Base-by-base conservation (phyloP, 2,329 filamentous ascomycete genomes). In the Cladosporium cucumerinum region DNA sequence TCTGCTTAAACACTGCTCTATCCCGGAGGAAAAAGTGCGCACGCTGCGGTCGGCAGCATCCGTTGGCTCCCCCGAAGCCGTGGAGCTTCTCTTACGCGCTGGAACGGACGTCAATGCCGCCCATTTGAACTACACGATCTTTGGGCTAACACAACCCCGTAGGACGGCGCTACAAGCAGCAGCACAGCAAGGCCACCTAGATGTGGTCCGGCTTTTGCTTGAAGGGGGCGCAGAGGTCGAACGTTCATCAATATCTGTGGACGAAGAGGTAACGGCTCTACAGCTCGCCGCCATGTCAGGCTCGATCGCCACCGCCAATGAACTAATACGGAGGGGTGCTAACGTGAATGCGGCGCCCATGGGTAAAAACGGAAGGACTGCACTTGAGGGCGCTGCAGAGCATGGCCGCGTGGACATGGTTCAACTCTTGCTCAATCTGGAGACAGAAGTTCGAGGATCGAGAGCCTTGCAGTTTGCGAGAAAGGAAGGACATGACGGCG, bases 351-450 rank as follows among this genome's bases (percentile, higher is more conserved):
- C 58, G 1, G 11, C 28, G 12, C 26, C 58, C 1, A 1, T 36
- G 28, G 46, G 58, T 1, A 21, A 28, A 3, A 1, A 61, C 7
- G 58, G 58, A 36, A 52, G 57, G 14, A 61, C 58, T 18, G 58
- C 58, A 12, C 58, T 61, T 2, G 58, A 51, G 36, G 58, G 58
- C 10, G 58, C 58, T 16, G 58, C 46, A 34, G 58, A 61, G 21
- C 58, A 61, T 26, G 58, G 58, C 2, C 58, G 46, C 8, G 46
- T 61, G 5, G 58, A 61, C 43, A 52, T 52, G n/a, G 28, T 51
- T 1, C 58, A 61, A 12, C 58, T 61, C 3, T 28, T 61, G n/a
- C 28, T 61, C 43, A 61, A 52, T 14, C n/a, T 52, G 28, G 30
- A 39, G 30, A 46, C 46, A 16, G 30, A 61, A 16, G 30, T 34